Percentiles rank a stretch among this genome's conserved stretches.
Conservation (phyloP, 2,329 filamentous ascomycete genomes). For the Hypoxylon sp. region DNA sequence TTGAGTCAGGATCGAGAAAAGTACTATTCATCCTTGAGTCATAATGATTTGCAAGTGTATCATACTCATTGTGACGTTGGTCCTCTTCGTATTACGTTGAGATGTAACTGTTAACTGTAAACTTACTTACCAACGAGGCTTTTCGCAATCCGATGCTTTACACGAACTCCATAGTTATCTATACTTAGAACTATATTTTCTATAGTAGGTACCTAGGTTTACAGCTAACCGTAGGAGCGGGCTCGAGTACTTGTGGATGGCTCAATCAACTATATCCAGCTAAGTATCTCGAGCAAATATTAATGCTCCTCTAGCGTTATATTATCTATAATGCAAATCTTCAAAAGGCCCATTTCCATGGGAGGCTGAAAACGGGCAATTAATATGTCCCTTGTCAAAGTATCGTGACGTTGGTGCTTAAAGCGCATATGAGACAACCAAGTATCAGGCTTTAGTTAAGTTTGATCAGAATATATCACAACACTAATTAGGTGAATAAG, state of each 20-base stretch:
- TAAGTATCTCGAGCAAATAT: too few species aligned
- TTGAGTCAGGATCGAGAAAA: slow-evolving; percentile 8
- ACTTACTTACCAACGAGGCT: not conserved
- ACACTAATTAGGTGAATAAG: not conserved
- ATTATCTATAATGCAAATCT: too few species aligned
- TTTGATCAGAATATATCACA: not conserved
- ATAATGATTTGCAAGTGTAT: not conserved
- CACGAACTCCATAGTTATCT: not conserved
- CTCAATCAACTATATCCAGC: too few species aligned
- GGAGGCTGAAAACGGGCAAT: not conserved
- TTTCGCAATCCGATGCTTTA: not conserved
- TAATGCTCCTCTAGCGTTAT: too few species aligned
- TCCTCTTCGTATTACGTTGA: not conserved
- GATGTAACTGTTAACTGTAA: not conserved
- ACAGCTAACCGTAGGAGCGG: too few species aligned
- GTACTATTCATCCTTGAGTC: not conserved
- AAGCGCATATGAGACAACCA: not conserved
- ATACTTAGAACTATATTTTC: too few species aligned
- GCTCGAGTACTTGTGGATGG: too few species aligned
- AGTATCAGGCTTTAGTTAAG: not conserved
- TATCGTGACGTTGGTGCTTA: not conserved
- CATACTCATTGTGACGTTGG: not conserved
- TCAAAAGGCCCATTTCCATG: not conserved
- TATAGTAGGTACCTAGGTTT: too few species aligned
- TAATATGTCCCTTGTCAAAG: not conserved